Evolutionary conservation across 2,329 filamentous ascomycete species (phyloP).

Genomic region (Fusarium miscanthi): DNA sequence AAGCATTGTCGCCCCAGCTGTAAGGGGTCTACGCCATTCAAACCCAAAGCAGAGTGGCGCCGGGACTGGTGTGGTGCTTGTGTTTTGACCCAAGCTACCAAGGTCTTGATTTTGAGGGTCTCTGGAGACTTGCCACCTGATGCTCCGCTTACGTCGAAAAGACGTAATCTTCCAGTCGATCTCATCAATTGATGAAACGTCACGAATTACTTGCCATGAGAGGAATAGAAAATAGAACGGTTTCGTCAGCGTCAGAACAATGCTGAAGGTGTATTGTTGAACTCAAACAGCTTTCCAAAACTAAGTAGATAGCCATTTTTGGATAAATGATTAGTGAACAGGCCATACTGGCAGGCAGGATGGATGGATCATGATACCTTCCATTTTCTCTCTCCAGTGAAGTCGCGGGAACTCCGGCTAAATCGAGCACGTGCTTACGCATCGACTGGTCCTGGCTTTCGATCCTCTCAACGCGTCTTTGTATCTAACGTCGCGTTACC

Average conservation of each 20-base stretch:
- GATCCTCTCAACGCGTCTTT: constrained; percentile 27
- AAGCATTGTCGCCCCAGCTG: constrained; percentile 4
- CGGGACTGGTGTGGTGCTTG: constrained; percentile 1
- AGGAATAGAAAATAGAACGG: neutral
- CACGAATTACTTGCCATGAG: neutral
- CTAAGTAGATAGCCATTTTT: neutral
- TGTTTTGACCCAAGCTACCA: neutral
- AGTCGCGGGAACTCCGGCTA: constrained; percentile 15
- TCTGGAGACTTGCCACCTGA: constrained; percentile 1
- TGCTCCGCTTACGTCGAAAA: constrained; percentile 32
- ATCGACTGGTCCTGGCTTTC: neutral
- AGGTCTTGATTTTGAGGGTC: constrained; percentile 10
- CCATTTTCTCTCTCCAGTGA: too few species aligned
- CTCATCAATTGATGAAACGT: neutral
- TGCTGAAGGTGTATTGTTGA: neutral
- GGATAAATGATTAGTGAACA: constrained; percentile 33
- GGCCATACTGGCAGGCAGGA: neutral
- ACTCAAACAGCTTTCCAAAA: neutral
- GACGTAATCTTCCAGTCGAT: constrained; percentile 17
- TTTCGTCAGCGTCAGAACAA: neutral
- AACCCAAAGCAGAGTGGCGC: constrained; percentile 7
- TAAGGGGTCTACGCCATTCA: neutral
- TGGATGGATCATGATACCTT: neutral
- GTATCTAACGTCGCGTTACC: constrained; percentile 29
- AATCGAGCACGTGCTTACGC: constrained; percentile 33